Conservation (phyloP, 2,329 filamentous ascomycete species). For the Scedosporium dehoogii region DNA sequence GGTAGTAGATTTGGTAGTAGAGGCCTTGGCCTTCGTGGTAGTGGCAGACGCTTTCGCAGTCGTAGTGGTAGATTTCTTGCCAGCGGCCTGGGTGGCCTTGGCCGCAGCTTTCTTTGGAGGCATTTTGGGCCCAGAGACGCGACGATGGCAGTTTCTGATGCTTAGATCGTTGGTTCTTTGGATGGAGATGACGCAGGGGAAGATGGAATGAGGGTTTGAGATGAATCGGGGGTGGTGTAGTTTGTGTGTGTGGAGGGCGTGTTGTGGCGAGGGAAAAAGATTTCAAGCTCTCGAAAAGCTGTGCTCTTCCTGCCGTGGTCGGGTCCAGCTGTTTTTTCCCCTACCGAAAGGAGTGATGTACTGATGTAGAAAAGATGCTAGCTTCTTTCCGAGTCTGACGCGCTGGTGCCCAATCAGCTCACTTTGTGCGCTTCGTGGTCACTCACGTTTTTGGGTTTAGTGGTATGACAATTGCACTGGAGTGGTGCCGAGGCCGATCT, state of each 20-base stretch:
- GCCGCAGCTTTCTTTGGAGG: constrained; percentile 4
- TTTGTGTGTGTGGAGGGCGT: background rate
- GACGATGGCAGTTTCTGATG: background rate
- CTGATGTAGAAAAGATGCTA: background rate
- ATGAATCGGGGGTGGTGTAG: background rate
- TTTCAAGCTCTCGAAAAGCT: background rate
- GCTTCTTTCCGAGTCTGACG: background rate
- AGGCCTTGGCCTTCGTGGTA: background rate
- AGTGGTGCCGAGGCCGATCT: background rate
- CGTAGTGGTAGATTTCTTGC: constrained; percentile 13
- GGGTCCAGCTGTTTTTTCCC: background rate
- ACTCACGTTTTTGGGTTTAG: background rate
- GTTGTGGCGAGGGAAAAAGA: background rate
- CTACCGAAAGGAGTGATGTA: background rate
- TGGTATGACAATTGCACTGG: background rate
- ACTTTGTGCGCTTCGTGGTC: background rate
- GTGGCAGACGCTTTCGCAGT: constrained; percentile 18
- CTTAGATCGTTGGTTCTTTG: background rate
- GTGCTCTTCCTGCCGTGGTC: background rate
- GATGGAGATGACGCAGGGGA: background rate
- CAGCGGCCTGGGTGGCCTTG: constrained; percentile 10
- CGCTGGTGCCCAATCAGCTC: constrained; percentile 1
- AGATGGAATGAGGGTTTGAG: background rate
- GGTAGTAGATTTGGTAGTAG: constrained; percentile 23
- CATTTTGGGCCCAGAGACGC: background rate